Evolutionary conservation across 805 yeast genomes (phyloP), one percentile per base, ranked within the genome.

Genomic region (Grigorovia transvaalensis): DNA sequence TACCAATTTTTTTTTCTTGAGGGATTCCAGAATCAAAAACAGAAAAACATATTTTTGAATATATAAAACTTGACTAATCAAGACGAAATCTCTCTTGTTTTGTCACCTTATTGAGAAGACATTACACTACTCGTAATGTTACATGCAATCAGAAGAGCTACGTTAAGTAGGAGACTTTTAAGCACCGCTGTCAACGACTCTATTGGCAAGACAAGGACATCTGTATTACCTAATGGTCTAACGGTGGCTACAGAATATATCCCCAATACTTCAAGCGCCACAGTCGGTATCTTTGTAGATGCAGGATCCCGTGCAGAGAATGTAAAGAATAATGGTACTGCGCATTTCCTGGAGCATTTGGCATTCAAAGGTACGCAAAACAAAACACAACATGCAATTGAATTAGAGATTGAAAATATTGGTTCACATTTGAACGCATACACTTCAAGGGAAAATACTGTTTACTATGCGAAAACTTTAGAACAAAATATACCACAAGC

Each of bases 341-440:
- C 99, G 0, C 99, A 93, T 71, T 93, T 93, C 66, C 72, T 93
- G 53, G 99, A 93, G 70, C 99, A 93, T 70, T 74, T 93, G 63
- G 95, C 98, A 9, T 93, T 93, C 74, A 93, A 93, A 57, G 99
- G 99, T 23, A 93, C 99, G 13, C 69, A 76, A 50, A 76, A 75
- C 52, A 79, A 99, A 66, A 72, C 88, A 12, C 98, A 93, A 72
- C 74, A 81, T 52, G 81, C 81, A 54, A 75, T 93, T 52, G 99
- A 93, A 69, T 73, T 90, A 46, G 98, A 93, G 70, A 88, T 93
- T 53, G 99, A 93, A 70, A 85, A 93, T 72, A 79, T 90, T 62
- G 99, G 99, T 4, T 88, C 96, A 27, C 99, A 93, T 71, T 79
- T 93, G 63, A 93, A 95, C 67, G 99, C 99, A n/a, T 93, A 93